Evolutionary conservation across 768 basidiomycete species (phyloP).

Genomic region (Kwoniella shandongensis): DNA sequence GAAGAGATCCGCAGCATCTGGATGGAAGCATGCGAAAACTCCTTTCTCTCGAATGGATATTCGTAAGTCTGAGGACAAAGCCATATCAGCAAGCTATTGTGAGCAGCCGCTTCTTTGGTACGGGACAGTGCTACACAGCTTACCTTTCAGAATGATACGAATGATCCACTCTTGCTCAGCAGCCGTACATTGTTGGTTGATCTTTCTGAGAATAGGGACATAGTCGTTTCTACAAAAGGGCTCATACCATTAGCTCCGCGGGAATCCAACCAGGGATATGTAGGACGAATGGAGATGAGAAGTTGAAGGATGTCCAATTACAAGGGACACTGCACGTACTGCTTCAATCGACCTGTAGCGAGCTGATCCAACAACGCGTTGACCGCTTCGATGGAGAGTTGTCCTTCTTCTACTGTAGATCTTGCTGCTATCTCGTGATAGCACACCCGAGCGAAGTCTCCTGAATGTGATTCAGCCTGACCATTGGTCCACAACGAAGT

Average conservation of each 20-base stretch:
- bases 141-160: conserved; percentile 93
- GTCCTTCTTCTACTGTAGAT: conserved; percentile 68
- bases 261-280: too few relatives aligned
- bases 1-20: conserved; percentile 88
- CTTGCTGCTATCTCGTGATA: conserved; percentile 77
- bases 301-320: too few relatives aligned
- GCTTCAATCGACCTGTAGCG: conserved; percentile 63
- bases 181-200: conserved; percentile 64
- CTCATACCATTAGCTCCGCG: conserved; percentile 1
- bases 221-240: conserved; percentile 62
- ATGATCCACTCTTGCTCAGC: conserved; percentile 94
- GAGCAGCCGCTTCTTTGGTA: too few relatives aligned
- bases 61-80: conserved; percentile 76
- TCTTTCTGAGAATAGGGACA: conserved; percentile 71
- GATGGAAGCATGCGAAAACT: conserved; percentile 85
- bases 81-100: too few relatives aligned
- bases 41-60: conserved; percentile 94
- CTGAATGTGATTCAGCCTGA: conserved; percentile 56
- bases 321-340: conserved; percentile 31
- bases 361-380: conserved; percentile 80
- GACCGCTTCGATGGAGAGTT: conserved; percentile 75
- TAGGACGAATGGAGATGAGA: too few relatives aligned
- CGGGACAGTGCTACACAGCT: too few relatives aligned
- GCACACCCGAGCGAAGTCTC: conserved; percentile 83
- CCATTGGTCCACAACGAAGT: conserved; percentile 1